Base-by-base conservation (phyloP, 495 filamentous ascomycete species). In the Thozetella sp. region DNA sequence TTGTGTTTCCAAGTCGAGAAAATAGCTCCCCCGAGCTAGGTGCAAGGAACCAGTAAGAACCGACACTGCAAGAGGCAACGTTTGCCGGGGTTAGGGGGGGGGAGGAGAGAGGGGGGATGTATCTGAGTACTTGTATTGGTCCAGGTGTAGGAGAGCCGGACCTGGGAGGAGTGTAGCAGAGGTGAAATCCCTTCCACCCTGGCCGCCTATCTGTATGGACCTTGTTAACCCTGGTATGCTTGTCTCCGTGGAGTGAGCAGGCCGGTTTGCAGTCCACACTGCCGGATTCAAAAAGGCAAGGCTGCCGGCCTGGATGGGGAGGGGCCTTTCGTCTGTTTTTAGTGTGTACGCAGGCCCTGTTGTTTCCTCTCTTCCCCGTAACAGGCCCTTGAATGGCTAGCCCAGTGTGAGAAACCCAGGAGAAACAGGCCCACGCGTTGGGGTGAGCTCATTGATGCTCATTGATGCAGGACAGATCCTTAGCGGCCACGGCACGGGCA, bases 341-440 rank as follows among this genome's bases (percentile, higher is more conserved):
- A 62, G 64, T 65, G 65, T 70, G 59, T 63, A 57, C 56, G 55
- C 59, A 52, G 57, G 58, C 66, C 66, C 68, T 67, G 66, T 61
- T 64, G 56, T 56, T 54, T 37, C 43, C 55, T 56, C 56, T 53
- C 58, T 55, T 37, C 51, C 26, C 57, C 61, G 67, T 70, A 61
- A 66, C 60, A 68, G 65, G 61, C 52, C 58, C 50, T 61, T 54
- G 58, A 65, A 63, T 58, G 65, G 60, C 48, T 30, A 53, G 63
- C 61, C 58, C 67, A 60, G 69, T 70, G 69, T 67, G 69, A 57
- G 54, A 57, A 59, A 50, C 53, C 45, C 25, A 50, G 55, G 62
- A 51, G 25, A 37, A 56, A 50, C 53, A 52, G 64, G 61, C 51
- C 25, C 51, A 48, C 55, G 46, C 59, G 51, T 43, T 59, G 66